Base-by-base conservation (phyloP, 2,329 filamentous ascomycete species). In the Aquanectria penicillioides region DNA sequence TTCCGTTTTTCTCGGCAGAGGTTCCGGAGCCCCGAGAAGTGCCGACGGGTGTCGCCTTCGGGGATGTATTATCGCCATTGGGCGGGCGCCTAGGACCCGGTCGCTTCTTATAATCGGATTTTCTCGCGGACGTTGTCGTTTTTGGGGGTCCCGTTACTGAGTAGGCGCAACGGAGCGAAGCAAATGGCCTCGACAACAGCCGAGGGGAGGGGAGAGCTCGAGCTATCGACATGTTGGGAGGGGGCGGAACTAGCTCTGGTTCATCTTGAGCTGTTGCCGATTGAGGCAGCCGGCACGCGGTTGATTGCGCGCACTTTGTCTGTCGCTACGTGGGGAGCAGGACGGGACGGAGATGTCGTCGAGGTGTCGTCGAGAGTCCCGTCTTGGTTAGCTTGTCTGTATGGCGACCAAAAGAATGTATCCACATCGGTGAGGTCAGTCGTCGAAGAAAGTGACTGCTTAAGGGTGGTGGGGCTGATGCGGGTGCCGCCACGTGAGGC, bases 181-280 rank as follows among this genome's bases (percentile, higher is more conserved):
- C 44, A 18, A 61, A 40, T 10, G 59, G 46, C 18, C 44, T 37
- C 29, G 59, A 52, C 31, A 68, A 23, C 23, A 67, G 55, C 37
- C 57, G 57, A 23, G 44, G 37, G 34, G 54, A 40, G 33, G 62
- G 49, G 48, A 57, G 48, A 51, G 62, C 58, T 61, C 47, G 64
- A 59, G 59, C 55, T 69, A 68, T 61, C 29, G 59, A 48, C 72
- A 74, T 74, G 55, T 61, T 52, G 63, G 46, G 58, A 18, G 33
- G 17, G 18, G 22, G 20, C 26, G n/a, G 31, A 56, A 13, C 34
- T 28, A 22, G 31, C 41, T 47, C 34, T 43, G 34, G 25, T 37
- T 58, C 64, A 66, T 72, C n/a, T 64, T 65, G 31, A 37, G 20
- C 13, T 38, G 17, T 15, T n/a, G 36, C 6, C 18, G 13, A 48